Conservation (phyloP, 1,139 yeast genomes). For the Candida mesenterica region DNA sequence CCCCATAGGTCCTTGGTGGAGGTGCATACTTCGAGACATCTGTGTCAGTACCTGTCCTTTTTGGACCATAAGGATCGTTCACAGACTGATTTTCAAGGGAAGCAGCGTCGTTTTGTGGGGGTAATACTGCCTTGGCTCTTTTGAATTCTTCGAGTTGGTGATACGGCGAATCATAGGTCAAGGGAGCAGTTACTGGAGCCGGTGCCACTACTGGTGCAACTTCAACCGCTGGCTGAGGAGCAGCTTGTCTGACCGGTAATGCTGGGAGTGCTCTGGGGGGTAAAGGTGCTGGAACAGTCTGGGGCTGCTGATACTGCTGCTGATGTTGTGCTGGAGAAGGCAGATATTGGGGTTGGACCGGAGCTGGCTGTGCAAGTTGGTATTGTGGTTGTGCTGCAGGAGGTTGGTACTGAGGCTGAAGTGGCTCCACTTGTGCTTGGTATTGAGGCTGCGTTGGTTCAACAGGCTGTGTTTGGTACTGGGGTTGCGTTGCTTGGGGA, state of each 20-base stretch:
- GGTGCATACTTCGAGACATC: constrained; percentile 21
- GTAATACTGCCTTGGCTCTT: neutral
- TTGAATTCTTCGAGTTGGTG: constrained; percentile 4
- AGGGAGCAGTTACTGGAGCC: constrained; percentile 1
- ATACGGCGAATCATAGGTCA: constrained; percentile 8
- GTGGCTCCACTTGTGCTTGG: neutral
- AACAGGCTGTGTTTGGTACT: constrained; percentile 2
- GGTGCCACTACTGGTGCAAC: neutral
- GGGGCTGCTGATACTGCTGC: constrained; percentile 5
- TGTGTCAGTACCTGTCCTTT: neutral
- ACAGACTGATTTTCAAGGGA: neutral
- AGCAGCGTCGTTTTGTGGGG: neutral
- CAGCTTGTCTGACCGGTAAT: constrained; percentile 2
- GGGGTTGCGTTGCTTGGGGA: constrained; percentile 9
- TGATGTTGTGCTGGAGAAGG: constrained; percentile 7
- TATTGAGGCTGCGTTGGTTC: constrained; percentile 4
- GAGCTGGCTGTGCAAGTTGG: constrained; percentile 6
- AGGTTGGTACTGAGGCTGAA: neutral
- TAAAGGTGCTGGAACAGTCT: neutral
- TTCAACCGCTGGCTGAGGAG: constrained; percentile 1
- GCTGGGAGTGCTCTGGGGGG: constrained; percentile 1
- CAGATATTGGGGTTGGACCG: constrained; percentile 4
- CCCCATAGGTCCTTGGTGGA: constrained; percentile 19
- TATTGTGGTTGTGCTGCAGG: neutral
- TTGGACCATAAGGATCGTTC: constrained; percentile 2